Conservation (phyloP, 352 stramenopile species). For the Phytophthora agathidicida region DNA sequence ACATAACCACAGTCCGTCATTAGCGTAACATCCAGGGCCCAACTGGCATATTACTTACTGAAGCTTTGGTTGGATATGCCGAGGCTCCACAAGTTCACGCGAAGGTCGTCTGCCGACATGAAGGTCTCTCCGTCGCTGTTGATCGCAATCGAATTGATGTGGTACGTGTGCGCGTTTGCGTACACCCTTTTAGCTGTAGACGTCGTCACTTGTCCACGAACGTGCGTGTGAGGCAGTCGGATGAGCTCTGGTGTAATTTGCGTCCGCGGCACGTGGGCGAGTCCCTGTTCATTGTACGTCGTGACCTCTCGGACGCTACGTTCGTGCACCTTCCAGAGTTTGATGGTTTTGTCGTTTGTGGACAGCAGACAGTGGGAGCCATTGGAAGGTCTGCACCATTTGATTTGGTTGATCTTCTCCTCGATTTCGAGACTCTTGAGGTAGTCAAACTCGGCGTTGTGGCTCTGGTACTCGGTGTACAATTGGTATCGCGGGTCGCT, state of each 20-base stretch:
- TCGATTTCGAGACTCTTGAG: conserved; percentile 98
- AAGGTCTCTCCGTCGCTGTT: conserved; percentile 97
- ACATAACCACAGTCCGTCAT: not conserved
- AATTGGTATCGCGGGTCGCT: conserved; percentile 57
- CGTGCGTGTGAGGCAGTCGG: conserved; percentile 54
- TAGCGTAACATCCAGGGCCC: not conserved
- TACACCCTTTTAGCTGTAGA: conserved; percentile 89
- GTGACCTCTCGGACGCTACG: conserved; percentile 78
- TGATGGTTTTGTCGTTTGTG: conserved; percentile 98
- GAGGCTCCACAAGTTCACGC: conserved; percentile 97
- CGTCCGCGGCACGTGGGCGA: conserved; percentile 29
- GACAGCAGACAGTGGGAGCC: conserved; percentile 93
- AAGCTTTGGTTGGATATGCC: conserved; percentile 90
- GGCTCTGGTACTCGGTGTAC: conserved; percentile 96
- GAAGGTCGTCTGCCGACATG: conserved; percentile 95
- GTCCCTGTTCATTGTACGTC: conserved; percentile 64
- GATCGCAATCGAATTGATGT: conserved; percentile 96
- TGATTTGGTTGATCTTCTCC: conserved; percentile 98
- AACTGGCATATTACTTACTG: too few species aligned
- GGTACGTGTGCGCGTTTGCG: conserved; percentile 96
- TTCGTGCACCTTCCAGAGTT: conserved; percentile 95
- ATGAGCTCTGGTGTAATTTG: conserved; percentile 49
- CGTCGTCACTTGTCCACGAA: conserved; percentile 65
- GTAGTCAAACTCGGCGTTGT: conserved; percentile 98
- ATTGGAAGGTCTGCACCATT: conserved; percentile 91